Evolutionary conservation across 345 rosid species (phyloP).

Genomic region (Camelina neglecta): DNA sequence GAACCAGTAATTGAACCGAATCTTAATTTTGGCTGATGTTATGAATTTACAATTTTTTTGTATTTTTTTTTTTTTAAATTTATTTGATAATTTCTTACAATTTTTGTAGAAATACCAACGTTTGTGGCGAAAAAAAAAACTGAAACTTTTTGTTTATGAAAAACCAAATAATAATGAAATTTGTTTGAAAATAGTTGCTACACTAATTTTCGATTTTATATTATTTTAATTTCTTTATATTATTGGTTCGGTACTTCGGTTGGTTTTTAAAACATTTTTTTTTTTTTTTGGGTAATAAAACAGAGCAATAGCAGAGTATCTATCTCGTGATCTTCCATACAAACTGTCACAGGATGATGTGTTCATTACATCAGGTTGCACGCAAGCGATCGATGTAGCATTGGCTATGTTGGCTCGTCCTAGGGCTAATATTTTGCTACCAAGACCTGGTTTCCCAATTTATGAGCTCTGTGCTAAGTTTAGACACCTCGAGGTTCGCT

Average conservation of each 20-base stretch:
- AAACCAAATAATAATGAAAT: neutral
- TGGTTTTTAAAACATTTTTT: neutral
- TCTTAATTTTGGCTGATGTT: neutral
- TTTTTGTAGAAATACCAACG: too few species aligned
- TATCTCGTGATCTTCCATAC: slow-evolving; percentile 84
- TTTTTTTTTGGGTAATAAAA: slow-evolving; percentile 4
- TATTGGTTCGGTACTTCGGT: neutral
- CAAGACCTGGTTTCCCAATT: slow-evolving; percentile 92
- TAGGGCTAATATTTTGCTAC: slow-evolving; percentile 78
- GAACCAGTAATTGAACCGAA: neutral
- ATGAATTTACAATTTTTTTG: neutral
- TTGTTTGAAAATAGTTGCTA: neutral
- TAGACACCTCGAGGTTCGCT: slow-evolving; percentile 74
- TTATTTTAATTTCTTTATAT: neutral
- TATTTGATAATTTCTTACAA: too few species aligned
- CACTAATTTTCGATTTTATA: neutral
- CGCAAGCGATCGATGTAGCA: slow-evolving; percentile 94
- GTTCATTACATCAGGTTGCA: slow-evolving; percentile 89
- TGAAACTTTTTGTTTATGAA: too few species aligned
- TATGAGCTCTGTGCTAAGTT: slow-evolving; percentile 83
- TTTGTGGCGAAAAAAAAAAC: too few species aligned
- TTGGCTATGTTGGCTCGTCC: slow-evolving; percentile 79
- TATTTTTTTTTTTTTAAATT: neutral
- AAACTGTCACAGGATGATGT: slow-evolving; percentile 78
- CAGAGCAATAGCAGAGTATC: slow-evolving; percentile 86